These are phyloP conservation scores for Neurospora sp. DNA, from an alignment of 495 filamentous ascomycete species.

Conservation along the genomic window DNA sequence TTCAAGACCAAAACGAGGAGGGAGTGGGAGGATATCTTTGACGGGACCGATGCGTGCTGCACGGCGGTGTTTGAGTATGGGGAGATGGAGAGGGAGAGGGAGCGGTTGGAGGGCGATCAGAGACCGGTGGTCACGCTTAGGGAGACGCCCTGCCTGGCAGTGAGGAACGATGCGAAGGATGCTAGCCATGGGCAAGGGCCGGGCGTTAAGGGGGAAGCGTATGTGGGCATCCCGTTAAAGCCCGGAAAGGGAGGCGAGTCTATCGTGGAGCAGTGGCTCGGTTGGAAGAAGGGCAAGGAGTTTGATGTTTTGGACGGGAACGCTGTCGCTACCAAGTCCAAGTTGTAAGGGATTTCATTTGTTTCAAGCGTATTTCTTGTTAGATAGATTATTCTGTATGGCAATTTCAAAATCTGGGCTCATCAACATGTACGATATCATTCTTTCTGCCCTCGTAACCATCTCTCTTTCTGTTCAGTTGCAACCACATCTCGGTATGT, in stretches of 20 bases:
- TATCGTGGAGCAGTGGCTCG: conserved; percentile 62
- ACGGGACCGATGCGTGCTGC: conserved; percentile 84
- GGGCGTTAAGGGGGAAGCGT: conserved; percentile 48
- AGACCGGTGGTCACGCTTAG: conserved; percentile 61
- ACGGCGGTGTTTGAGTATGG: conserved; percentile 69
- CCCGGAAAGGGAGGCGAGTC: conserved; percentile 65
- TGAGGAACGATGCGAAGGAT: conserved; percentile 28
- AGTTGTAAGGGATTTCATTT: background rate
- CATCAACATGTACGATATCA: background rate
- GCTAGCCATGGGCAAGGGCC: conserved; percentile 35
- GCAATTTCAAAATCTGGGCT: background rate
- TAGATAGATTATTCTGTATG: background rate
- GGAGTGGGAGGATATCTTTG: conserved; percentile 81
- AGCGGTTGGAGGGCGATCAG: conserved; percentile 53
- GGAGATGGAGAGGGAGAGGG: conserved; percentile 54
- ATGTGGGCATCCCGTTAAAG: conserved; percentile 45
- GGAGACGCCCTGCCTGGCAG: conserved; percentile 50
- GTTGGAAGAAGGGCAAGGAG: conserved; percentile 61
- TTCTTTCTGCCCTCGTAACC: background rate
- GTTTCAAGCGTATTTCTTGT: background rate
- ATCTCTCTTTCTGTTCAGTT: background rate
- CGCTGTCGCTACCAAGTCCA: background rate
- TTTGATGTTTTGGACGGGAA: conserved; percentile 55
- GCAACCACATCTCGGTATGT: background rate
- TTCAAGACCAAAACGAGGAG: conserved; percentile 65